These are phyloP conservation scores for Peniophora sp. DNA, from an alignment of 1,284 basidiomycete genomes.

Conservation along the genomic window DNA sequence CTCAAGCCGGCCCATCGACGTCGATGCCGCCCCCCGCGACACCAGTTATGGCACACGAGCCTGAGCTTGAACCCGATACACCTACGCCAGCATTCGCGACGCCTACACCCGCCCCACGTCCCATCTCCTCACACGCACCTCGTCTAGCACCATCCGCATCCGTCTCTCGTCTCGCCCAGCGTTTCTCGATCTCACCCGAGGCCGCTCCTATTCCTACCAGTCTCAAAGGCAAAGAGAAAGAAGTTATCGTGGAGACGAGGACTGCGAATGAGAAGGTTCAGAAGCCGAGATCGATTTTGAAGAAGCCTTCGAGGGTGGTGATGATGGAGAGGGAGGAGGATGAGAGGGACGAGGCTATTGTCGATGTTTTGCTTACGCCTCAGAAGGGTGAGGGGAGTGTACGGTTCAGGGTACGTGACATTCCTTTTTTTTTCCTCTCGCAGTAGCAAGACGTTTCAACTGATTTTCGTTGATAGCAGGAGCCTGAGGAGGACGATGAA, in stretches of 20 bases:
- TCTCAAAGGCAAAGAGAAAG: too few relatives aligned
- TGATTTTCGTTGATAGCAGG: not conserved
- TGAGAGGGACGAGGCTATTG: too few relatives aligned
- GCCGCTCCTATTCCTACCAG: too few relatives aligned
- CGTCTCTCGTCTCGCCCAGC: not conserved
- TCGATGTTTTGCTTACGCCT: too few relatives aligned
- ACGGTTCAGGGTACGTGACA: not conserved
- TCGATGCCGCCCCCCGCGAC: not conserved
- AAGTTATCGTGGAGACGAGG: not conserved
- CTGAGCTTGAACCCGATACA: not conserved
- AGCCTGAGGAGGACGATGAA: not conserved
- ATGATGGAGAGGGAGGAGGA: too few relatives aligned
- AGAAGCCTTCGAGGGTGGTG: not conserved
- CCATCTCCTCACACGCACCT: not conserved
- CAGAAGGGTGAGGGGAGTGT: conserved; percentile 5
- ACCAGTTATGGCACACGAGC: not conserved
- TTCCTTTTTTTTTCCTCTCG: not conserved
- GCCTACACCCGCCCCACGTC: not conserved
- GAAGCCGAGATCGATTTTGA: conserved; percentile 10
- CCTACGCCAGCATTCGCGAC: not conserved
- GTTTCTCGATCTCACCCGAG: not conserved
- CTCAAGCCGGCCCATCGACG: not conserved
- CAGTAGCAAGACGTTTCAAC: not conserved
- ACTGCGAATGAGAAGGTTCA: conserved; percentile 2
- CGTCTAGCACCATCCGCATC: not conserved